These are phyloP conservation scores for Gossypium schwendimanii DNA, from an alignment of 441 rosid genomes.

Conservation along the genomic window DNA sequence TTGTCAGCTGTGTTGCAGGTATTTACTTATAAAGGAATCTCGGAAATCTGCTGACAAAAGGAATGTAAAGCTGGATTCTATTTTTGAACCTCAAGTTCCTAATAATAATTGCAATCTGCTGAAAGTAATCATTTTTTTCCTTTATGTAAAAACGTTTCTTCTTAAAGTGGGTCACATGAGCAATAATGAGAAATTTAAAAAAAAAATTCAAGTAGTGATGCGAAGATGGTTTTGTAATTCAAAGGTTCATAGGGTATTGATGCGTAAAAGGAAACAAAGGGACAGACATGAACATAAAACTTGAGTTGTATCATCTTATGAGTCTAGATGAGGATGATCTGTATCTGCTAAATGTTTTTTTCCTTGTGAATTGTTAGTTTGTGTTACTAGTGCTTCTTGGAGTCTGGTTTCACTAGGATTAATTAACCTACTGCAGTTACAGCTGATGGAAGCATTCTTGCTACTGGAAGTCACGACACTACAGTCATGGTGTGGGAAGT, in stretches of 20 bases:
- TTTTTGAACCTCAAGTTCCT: background rate
- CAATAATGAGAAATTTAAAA: background rate
- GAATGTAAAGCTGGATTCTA: background rate
- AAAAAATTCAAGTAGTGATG: background rate
- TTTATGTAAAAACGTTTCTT: background rate
- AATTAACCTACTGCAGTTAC: conserved; percentile 53
- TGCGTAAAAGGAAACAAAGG: background rate
- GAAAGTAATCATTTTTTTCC: background rate
- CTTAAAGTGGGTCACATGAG: background rate
- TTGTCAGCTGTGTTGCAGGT: conserved; percentile 99
- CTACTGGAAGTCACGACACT: conserved; percentile 97
- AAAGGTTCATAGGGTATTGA: background rate
- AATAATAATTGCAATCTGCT: no score
- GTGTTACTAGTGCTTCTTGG: background rate
- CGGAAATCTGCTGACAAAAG: background rate
- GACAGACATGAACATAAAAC: background rate
- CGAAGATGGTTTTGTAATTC: background rate
- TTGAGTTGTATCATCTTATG: background rate
- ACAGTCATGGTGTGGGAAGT: conserved; percentile 98
- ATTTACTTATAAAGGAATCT: conserved; percentile 16
- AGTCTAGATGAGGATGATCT: background rate
- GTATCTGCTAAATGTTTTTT: background rate
- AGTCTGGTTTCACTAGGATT: conserved; percentile 15
- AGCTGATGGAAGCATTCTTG: conserved; percentile 80
- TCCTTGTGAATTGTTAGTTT: conserved; percentile 2